Evolutionary conservation across 176 grass and related monocot species (phyloP).

Genomic region (Neostapfia colusana): DNA sequence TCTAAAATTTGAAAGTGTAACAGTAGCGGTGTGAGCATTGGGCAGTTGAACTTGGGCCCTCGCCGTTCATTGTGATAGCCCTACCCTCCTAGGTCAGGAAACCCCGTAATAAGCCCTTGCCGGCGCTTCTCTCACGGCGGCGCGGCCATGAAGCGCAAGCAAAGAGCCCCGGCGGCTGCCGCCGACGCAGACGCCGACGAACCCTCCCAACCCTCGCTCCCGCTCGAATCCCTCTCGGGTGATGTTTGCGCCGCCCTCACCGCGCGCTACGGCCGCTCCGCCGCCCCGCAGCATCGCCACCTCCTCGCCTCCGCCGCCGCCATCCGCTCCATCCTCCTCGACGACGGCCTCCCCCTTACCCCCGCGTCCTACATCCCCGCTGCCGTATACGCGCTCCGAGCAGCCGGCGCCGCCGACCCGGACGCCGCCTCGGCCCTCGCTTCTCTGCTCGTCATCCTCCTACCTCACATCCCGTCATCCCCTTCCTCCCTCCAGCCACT

Average conservation of each 20-base stretch:
- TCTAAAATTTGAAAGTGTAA: background rate
- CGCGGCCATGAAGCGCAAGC: conserved; percentile 58
- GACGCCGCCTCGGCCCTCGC: conserved; percentile 61
- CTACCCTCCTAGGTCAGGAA: conserved; percentile 8
- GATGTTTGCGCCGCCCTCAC: conserved; percentile 75
- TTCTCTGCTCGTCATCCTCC: conserved; percentile 76
- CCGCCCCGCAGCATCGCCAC: conserved; percentile 92
- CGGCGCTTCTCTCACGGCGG: background rate
- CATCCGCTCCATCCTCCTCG: conserved; percentile 81
- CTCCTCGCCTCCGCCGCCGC: conserved; percentile 89
- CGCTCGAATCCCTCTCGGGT: conserved; percentile 53
- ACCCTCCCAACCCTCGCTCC: conserved; percentile 26
- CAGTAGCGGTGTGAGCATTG: background rate
- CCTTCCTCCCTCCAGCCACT: conserved; percentile 45
- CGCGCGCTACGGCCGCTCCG: conserved; percentile 77
- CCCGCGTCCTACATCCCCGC: conserved; percentile 66
- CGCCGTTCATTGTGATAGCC: conserved; percentile 17
- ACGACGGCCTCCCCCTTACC: conserved; percentile 59
- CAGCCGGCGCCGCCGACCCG: conserved; percentile 56
- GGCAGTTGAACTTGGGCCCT: background rate
- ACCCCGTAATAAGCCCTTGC: background rate
- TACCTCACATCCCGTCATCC: conserved; percentile 52
- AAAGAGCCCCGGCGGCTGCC: conserved; percentile 29
- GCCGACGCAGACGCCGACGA: conserved; percentile 40
- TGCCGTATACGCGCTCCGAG: conserved; percentile 55